Percentiles rank a stretch among this genome's conserved stretches.
These are phyloP conservation scores for Mortierella sp. DNA, from an alignment of 371 early-diverging fungal species.

Conservation along the genomic window DNA sequence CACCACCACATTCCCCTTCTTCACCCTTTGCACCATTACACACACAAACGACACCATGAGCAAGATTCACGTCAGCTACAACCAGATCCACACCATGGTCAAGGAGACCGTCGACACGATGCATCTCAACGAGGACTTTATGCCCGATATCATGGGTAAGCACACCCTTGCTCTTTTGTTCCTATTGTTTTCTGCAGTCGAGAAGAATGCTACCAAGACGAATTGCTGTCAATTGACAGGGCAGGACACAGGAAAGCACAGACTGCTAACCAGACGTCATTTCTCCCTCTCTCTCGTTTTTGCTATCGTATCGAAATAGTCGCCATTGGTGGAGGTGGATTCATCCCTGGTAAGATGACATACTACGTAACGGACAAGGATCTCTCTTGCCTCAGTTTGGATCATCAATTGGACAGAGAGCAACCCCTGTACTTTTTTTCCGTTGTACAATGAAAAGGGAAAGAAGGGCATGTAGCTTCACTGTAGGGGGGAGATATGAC, in stretches of 20 bases:
- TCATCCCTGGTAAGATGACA: slow-evolving; percentile 75
- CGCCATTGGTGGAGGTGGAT: slow-evolving; percentile 76
- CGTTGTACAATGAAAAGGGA: neutral
- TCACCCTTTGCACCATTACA: neutral
- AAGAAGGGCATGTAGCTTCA: no score
- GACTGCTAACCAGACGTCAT: neutral
- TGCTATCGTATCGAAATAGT: slow-evolving; percentile 34
- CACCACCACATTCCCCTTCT: neutral
- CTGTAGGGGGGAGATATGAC: no score
- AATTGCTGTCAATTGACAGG: neutral
- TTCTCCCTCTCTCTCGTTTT: neutral
- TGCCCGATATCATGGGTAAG: slow-evolving; percentile 73
- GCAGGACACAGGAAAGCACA: neutral
- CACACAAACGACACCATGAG: slow-evolving; percentile 25
- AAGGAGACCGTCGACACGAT: slow-evolving; percentile 70
- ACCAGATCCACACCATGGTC: slow-evolving; percentile 79
- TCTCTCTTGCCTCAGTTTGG: neutral
- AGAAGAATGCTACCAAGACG: neutral
- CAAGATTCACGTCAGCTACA: slow-evolving; percentile 73
- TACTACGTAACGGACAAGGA: neutral
- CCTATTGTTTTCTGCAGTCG: neutral
- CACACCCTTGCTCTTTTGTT: slow-evolving; percentile 2
- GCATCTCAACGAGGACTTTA: slow-evolving; percentile 71
- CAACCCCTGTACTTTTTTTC: neutral
- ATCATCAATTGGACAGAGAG: neutral